Percentiles rank a stretch among this genome's conserved stretches.
Conservation (phyloP, 2,329 filamentous ascomycete genomes). For the Metarhizium humberi region DNA sequence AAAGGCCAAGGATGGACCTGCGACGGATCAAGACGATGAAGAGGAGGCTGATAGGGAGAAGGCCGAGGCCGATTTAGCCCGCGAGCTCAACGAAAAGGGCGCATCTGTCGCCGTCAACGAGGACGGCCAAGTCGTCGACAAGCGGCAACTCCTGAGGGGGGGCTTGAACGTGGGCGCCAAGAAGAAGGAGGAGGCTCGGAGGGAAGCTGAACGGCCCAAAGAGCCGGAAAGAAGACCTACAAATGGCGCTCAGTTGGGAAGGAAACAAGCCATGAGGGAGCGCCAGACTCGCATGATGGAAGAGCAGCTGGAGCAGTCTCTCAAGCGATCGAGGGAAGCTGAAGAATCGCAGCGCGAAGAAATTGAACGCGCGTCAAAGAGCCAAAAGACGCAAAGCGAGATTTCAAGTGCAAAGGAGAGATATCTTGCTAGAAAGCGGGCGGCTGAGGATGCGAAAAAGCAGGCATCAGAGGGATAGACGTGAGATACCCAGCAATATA, state of each 20-base stretch:
- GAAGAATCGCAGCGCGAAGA: conserved; percentile 54
- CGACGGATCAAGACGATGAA: conserved; percentile 16
- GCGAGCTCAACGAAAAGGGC: conserved; percentile 54
- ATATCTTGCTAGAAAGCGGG: conserved; percentile 68
- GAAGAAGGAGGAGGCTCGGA: conserved; percentile 38
- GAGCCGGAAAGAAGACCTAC: conserved; percentile 26
- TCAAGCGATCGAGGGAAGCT: conserved; percentile 64
- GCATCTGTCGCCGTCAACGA: conserved; percentile 64
- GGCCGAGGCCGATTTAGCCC: conserved; percentile 54
- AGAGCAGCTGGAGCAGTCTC: conserved; percentile 62
- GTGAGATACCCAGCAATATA: background rate
- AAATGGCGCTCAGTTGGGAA: conserved; percentile 33
- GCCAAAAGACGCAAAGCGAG: conserved; percentile 66
- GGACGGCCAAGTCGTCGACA: conserved; percentile 75
- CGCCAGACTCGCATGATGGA: conserved; percentile 72
- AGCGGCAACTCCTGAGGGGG: conserved; percentile 66
- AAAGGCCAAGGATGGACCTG: conserved; percentile 30
- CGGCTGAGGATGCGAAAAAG: conserved; percentile 60
- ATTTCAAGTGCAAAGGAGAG: conserved; percentile 71
- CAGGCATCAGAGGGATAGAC: conserved; percentile 23
- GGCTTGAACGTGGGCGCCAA: conserved; percentile 65
- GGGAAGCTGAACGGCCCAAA: conserved; percentile 13
- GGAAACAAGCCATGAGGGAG: conserved; percentile 61
- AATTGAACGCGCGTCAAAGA: conserved; percentile 60
- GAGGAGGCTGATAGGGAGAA: conserved; percentile 40